Conservation (phyloP, 129 eudicot species). For the Tagetes erecta region DNA sequence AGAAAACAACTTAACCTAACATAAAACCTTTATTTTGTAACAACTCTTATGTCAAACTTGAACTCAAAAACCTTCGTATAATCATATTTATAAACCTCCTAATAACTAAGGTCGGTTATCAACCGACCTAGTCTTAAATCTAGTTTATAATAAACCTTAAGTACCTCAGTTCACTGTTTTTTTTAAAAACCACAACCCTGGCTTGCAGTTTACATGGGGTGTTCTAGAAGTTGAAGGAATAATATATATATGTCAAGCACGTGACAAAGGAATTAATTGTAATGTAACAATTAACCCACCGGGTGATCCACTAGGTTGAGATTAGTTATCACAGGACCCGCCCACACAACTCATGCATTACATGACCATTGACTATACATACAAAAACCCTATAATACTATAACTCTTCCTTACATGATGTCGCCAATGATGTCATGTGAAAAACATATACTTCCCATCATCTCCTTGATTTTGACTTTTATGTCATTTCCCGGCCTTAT, state of each 20-base stretch:
- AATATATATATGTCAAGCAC: conserved; percentile 20
- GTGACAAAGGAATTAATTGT: conserved; percentile 31
- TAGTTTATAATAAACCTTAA: too few species aligned
- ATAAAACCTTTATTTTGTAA: too few species aligned
- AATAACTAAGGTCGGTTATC: too few species aligned
- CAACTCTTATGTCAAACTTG: too few species aligned
- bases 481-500: background rate
- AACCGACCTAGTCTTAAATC: too few species aligned
- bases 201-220: background rate
- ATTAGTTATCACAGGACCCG: conserved; percentile 6
- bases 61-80: too few species aligned
- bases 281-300: background rate
- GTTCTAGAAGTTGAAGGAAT: conserved; percentile 30
- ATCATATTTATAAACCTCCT: too few species aligned
- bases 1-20: too few species aligned
- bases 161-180: too few species aligned
- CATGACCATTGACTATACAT: conserved; percentile 22
- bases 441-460: conserved; percentile 2
- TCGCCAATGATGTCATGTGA: conserved; percentile 27
- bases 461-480: conserved; percentile 32
- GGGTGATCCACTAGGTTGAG: conserved; percentile 29
- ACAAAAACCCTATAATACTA: background rate
- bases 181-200: too few species aligned
- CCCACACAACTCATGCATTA: conserved; percentile 29
- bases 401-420: conserved; percentile 21